A percentile compares a stretch with the other conserved stretches of the same genome.
phyloP scores from a whole-genome alignment of 2,329 filamentous ascomycete genomes.

The Teratosphaeria pseudoeucalypti region DNA sequence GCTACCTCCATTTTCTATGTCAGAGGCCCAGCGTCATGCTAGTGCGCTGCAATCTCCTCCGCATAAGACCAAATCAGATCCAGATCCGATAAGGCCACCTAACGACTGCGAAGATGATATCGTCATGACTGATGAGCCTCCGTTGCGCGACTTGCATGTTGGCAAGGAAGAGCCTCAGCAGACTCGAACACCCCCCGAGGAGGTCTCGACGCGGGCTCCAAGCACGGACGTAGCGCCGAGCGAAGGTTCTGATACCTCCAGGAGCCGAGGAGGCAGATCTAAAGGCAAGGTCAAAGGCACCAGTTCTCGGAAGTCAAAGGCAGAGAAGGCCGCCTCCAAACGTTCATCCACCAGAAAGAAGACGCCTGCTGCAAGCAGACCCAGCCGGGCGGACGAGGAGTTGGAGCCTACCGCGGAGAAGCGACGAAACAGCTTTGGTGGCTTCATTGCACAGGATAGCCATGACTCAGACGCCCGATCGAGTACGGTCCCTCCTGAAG shows the following conservation, averaged over 20 bases:
- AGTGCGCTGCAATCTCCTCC: constrained; percentile 15
- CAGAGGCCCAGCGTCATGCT: constrained; percentile 3
- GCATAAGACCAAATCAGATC: constrained; percentile 6
- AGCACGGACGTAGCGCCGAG: constrained; percentile 16
- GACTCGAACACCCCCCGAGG: constrained; percentile 28
- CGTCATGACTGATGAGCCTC: background rate
- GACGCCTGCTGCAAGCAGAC: constrained; percentile 14
- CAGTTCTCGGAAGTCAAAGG: constrained; percentile 23
- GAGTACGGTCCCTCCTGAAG: constrained; percentile 19
- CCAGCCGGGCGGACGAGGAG: background rate
- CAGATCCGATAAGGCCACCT: constrained; percentile 2
- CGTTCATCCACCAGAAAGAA: constrained; percentile 24
- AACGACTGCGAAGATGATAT: constrained; percentile 1
- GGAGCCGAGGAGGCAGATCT: constrained; percentile 30
- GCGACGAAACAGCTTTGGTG: constrained; percentile 20
- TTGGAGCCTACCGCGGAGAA: background rate
- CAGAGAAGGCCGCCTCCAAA: constrained; percentile 26
- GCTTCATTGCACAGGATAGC: background rate
- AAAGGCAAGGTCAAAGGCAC: constrained; percentile 37
- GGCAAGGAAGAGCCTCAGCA: constrained; percentile 18
- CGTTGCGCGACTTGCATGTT: background rate
- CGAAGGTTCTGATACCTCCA: constrained; percentile 14
- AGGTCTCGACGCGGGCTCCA: constrained; percentile 7
- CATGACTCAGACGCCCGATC: constrained; percentile 5
- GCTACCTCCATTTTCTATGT: constrained; percentile 20